A percentile compares a stretch with the other conserved stretches of the same genome.
These are phyloP conservation scores for Colletotrichum sp. DNA, from an alignment of 2,329 filamentous ascomycete genomes.

Conservation along the genomic window DNA sequence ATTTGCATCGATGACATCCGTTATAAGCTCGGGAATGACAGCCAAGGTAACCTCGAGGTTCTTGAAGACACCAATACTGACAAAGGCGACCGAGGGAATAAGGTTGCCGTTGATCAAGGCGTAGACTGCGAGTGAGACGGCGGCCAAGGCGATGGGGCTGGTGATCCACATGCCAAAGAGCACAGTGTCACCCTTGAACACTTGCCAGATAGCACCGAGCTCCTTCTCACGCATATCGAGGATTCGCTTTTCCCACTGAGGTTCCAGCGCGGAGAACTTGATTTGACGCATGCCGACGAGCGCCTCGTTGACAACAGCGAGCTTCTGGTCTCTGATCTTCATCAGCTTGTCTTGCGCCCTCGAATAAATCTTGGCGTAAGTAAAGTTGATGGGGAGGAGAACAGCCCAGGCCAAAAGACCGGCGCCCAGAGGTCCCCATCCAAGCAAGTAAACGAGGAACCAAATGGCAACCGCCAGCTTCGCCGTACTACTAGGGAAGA, in stretches of 20 bases:
- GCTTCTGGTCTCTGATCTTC: constrained; percentile 77
- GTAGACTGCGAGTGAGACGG: constrained; percentile 73
- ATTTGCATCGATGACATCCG: constrained; percentile 72
- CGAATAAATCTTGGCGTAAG: constrained; percentile 68
- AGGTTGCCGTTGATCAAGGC: constrained; percentile 67
- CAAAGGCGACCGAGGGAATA: constrained; percentile 78
- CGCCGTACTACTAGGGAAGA: constrained; percentile 66
- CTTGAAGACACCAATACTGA: constrained; percentile 76
- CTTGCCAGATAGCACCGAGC: constrained; percentile 68
- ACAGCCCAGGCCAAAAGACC: constrained; percentile 69
- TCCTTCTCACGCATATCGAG: constrained; percentile 67
- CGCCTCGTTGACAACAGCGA: constrained; percentile 77
- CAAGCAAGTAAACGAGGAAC: constrained; percentile 73
- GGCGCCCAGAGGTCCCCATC: constrained; percentile 71
- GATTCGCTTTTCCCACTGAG: constrained; percentile 77
- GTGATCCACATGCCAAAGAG: constrained; percentile 74
- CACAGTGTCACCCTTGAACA: constrained; percentile 68
- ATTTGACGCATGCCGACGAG: constrained; percentile 83
- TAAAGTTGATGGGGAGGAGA: constrained; percentile 72
- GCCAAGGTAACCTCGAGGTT: constrained; percentile 75
- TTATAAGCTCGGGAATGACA: constrained; percentile 75
- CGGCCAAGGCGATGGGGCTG: constrained; percentile 76
- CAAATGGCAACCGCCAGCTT: constrained; percentile 69
- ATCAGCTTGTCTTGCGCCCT: constrained; percentile 72
- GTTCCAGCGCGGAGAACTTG: constrained; percentile 81